Conservation (phyloP, 1,284 basidiomycete species). For the Megacollybia platyphylla region DNA sequence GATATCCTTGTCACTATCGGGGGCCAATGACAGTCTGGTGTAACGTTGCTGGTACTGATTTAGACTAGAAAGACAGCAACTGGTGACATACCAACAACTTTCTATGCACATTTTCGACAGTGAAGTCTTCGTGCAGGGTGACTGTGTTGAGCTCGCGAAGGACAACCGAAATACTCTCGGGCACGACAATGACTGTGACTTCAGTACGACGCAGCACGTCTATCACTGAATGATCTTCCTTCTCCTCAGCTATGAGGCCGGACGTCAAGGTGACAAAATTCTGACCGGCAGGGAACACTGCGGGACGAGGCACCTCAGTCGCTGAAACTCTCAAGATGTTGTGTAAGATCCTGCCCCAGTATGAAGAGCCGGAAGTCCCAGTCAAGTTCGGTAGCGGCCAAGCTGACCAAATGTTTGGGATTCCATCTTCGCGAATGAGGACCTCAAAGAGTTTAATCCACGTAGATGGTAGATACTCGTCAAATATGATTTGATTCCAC, state of each 20-base stretch:
- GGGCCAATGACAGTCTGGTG: too few relatives aligned
- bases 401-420: slow-evolving; percentile 16
- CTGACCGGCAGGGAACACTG: background rate
- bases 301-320: background rate
- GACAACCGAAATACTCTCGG: too few relatives aligned
- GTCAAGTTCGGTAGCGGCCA: slow-evolving; percentile 21
- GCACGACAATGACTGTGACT: background rate
- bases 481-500: slow-evolving; percentile 27
- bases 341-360: background rate
- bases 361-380: slow-evolving; percentile 18
- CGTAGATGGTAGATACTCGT: slow-evolving; percentile 20
- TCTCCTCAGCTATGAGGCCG: background rate
- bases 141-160: too few relatives aligned
- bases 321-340: background rate
- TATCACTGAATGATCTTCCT: background rate
- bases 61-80: background rate
- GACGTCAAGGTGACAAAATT: background rate
- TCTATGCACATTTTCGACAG: background rate
- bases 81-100: background rate
- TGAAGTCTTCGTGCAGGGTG: background rate
- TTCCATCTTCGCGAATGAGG: slow-evolving; percentile 9
- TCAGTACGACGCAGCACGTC: background rate
- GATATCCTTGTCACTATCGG: background rate
- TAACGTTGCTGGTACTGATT: too few relatives aligned
- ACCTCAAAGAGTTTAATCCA: slow-evolving; percentile 15